Evolutionary conservation across 345 rosid species (phyloP).

Genomic region (Salix udensis): DNA sequence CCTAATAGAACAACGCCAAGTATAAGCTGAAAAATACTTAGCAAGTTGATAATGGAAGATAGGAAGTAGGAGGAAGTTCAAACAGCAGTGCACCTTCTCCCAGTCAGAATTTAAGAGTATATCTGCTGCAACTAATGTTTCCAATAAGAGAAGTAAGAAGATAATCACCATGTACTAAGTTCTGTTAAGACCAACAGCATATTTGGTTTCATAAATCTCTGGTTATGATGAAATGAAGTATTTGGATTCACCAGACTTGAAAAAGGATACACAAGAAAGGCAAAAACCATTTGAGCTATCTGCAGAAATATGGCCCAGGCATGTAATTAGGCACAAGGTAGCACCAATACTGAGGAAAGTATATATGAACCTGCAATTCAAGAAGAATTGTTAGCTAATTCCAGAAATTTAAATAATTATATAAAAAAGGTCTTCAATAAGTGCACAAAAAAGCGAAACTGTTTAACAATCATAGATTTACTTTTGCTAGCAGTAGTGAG

Average conservation of each 20-base stretch:
- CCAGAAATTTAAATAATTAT: background rate
- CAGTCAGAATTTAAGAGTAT: slow-evolving; percentile 49
- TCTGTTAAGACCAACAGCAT: slow-evolving; percentile 19
- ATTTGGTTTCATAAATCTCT: background rate
- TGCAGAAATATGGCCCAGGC: slow-evolving; percentile 54
- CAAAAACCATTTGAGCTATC: slow-evolving; percentile 39
- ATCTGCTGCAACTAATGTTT: slow-evolving; percentile 39
- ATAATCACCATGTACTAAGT: slow-evolving; percentile 36
- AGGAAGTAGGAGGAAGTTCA: background rate
- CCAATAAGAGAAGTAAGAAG: slow-evolving; percentile 37
- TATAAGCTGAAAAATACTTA: background rate
- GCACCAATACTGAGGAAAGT: slow-evolving; percentile 37
- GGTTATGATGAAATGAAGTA: background rate
- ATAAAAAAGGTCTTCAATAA: too few relatives aligned
- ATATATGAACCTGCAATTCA: slow-evolving; percentile 51
- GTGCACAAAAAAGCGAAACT: background rate
- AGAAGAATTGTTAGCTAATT: background rate
- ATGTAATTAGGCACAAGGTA: slow-evolving; percentile 41
- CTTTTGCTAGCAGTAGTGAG: background rate
- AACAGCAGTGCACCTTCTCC: slow-evolving; percentile 36
- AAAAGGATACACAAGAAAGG: slow-evolving; percentile 59
- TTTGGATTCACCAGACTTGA: background rate
- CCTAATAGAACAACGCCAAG: slow-evolving; percentile 22
- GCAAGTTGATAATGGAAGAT: background rate
- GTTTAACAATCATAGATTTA: background rate